Conservation (phyloP, 1,284 basidiomycete genomes). For the Cronartium quercuum region DNA sequence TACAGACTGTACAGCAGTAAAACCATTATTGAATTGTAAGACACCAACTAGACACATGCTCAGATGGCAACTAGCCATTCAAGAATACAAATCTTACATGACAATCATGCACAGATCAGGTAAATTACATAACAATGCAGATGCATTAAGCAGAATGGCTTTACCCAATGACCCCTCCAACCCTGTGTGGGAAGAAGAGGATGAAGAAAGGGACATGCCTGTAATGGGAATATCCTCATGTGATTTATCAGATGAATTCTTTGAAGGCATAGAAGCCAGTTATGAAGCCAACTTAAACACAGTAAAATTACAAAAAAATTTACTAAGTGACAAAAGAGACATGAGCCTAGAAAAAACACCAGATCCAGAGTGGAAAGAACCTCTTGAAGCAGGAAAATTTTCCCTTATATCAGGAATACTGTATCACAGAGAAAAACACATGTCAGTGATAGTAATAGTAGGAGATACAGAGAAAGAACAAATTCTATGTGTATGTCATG, state of each 20-base stretch:
- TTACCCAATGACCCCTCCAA: background rate
- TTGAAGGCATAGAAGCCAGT: background rate
- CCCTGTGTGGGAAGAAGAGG: too few species aligned
- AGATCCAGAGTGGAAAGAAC: background rate
- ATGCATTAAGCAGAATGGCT: background rate
- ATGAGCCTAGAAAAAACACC: background rate
- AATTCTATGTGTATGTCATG: slow-evolving; percentile 3
- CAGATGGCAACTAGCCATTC: background rate
- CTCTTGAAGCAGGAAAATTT: background rate
- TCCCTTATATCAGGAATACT: background rate
- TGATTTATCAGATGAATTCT: background rate
- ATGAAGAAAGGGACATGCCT: background rate
- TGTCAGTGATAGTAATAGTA: background rate
- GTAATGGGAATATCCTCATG: background rate
- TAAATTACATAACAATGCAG: background rate
- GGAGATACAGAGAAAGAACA: background rate
- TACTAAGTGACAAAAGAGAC: background rate
- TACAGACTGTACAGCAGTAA: background rate
- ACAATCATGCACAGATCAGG: background rate
- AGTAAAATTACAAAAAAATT: background rate
- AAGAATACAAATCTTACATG: background rate
- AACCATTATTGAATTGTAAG: background rate
- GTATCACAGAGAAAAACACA: slow-evolving; percentile 4
- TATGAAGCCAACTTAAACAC: background rate
- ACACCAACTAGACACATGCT: background rate